These are phyloP conservation scores for Tricholoma sp. DNA, from an alignment of 768 basidiomycete species.

Conservation along the genomic window DNA sequence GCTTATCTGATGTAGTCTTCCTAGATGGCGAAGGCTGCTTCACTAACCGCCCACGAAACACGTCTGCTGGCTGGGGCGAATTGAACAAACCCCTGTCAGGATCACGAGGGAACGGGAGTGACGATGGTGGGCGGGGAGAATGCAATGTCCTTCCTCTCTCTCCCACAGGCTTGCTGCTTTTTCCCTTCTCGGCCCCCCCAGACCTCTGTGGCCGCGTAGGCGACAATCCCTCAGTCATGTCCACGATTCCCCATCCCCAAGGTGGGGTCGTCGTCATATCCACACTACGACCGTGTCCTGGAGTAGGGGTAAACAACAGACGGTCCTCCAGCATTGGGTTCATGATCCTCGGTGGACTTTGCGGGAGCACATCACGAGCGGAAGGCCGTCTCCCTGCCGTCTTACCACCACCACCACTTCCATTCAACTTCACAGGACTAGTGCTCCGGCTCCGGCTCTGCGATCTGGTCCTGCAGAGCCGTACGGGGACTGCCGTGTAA, in stretches of 20 bases:
- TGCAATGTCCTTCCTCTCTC: conserved; percentile 1
- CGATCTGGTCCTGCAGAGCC: conserved; percentile 17
- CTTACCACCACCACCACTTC: not conserved
- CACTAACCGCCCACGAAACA: conserved; percentile 8
- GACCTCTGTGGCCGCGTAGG: not conserved
- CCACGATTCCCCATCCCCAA: not conserved
- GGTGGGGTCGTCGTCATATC: not conserved
- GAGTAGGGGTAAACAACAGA: conserved; percentile 46
- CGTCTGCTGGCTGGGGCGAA: conserved; percentile 9
- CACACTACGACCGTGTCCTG: conserved; percentile 7
- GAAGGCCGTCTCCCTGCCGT: not conserved
- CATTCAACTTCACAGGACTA: conserved; percentile 17
- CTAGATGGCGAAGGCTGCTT: not conserved
- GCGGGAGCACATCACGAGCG: conserved; percentile 32
- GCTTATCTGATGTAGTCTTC: not conserved
- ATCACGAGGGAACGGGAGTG: conserved; percentile 5
- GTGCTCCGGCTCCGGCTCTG: conserved; percentile 19
- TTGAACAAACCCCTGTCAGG: conserved; percentile 5
- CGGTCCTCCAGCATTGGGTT: conserved; percentile 52
- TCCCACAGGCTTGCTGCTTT: not conserved
- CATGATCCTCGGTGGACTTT: conserved; percentile 52
- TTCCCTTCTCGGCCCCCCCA: not conserved
- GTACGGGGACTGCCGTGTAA: conserved; percentile 35
- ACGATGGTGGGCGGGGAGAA: conserved; percentile 1
- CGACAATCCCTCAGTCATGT: not conserved